Evolutionary conservation across 2,329 filamentous ascomycete genomes (phyloP).

Genomic region (Talaromyces islandicus): DNA sequence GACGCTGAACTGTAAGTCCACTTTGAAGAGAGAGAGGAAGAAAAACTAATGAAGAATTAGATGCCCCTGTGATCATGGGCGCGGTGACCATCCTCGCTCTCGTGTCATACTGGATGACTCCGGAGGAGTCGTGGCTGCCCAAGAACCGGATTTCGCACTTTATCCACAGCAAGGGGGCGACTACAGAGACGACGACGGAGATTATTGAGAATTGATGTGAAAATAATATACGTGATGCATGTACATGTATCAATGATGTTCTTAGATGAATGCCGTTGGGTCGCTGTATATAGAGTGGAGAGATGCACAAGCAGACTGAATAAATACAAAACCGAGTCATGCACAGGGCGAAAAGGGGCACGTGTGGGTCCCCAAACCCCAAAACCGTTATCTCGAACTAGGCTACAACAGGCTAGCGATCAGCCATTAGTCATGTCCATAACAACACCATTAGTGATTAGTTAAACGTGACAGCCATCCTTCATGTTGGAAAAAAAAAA

Average conservation of each 20-base stretch:
- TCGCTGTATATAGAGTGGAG: neutral
- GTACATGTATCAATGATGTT: neutral
- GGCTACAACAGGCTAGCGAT: neutral
- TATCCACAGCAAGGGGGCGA: slow-evolving; percentile 31
- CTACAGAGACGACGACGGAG: slow-evolving; percentile 6
- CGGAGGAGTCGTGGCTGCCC: slow-evolving; percentile 43
- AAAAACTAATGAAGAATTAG: slow-evolving; percentile 20
- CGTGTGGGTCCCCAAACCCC: no score
- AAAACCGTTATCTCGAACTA: neutral
- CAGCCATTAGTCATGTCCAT: neutral
- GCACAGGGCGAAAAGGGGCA: neutral
- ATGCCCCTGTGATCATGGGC: slow-evolving; percentile 48
- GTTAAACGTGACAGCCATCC: no score
- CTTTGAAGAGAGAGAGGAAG: neutral
- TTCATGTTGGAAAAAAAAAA: neutral
- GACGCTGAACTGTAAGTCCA: slow-evolving; percentile 39
- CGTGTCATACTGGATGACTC: slow-evolving; percentile 45
- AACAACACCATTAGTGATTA: neutral
- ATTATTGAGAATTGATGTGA: neutral
- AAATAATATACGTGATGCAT: neutral
- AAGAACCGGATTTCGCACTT: slow-evolving; percentile 40
- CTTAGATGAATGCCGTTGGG: neutral
- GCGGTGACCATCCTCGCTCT: slow-evolving; percentile 45
- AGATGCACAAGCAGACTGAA: no score
- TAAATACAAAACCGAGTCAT: no score